Evolutionary conservation across 169 alveolate species (phyloP).

Genomic region (Plasmodium chabaudi): DNA sequence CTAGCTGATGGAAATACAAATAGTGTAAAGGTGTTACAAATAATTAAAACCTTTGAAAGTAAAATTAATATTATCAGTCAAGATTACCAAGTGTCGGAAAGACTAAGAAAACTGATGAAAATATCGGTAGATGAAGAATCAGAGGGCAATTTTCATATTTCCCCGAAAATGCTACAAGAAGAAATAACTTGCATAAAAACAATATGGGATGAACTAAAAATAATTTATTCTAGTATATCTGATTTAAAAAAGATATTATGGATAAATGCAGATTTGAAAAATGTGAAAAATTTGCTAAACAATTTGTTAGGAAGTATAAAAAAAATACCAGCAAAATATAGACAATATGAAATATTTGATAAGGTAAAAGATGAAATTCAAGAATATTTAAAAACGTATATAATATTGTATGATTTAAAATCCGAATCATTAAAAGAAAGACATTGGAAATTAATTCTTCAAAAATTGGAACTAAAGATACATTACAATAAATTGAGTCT

Average conservation of each 20-base stretch:
- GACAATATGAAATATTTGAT: conserved; percentile 95
- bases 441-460: conserved; percentile 96
- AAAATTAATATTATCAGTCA: conserved; percentile 34
- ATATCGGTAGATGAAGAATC: conserved; percentile 77
- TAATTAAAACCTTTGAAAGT: conserved; percentile 46
- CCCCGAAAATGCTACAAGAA: conserved; percentile 89
- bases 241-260: conserved; percentile 89
- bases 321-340: conserved; percentile 89
- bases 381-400: conserved; percentile 76
- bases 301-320: conserved; percentile 89
- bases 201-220: conserved; percentile 93
- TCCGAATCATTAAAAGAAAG: conserved; percentile 97
- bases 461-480: conserved; percentile 83
- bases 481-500: conserved; percentile 89
- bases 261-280: conserved; percentile 89
- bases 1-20: conserved; percentile 72
- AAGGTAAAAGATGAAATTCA: conserved; percentile 84
- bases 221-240: conserved; percentile 87
- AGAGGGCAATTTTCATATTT: conserved; percentile 88
- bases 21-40: conserved; percentile 74
- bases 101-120: conserved; percentile 32
- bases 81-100: conserved; percentile 63
- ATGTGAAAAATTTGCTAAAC: conserved; percentile 89
- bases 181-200: conserved; percentile 90
- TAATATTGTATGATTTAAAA: conserved; percentile 89